These are phyloP conservation scores for Candida morakotiae DNA, from an alignment of 805 yeast genomes.

Conservation along the genomic window DNA sequence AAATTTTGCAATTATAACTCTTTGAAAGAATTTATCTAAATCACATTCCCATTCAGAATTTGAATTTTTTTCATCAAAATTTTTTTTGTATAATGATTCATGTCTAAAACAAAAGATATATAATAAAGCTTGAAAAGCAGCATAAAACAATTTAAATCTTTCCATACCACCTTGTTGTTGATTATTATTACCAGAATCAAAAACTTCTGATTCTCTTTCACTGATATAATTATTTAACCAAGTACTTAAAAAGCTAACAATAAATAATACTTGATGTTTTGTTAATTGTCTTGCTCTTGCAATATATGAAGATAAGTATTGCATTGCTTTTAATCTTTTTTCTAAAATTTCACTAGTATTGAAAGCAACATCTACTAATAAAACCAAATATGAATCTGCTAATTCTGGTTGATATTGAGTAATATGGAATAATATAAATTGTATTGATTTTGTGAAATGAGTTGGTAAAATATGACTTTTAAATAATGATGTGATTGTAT, in stretches of 20 bases:
- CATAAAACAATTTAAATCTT: conserved; percentile 81
- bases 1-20: conserved; percentile 80
- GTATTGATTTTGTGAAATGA: conserved; percentile 84
- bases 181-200: conserved; percentile 23
- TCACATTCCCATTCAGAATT: conserved; percentile 68
- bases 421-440: conserved; percentile 74
- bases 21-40: conserved; percentile 81
- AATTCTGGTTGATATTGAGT: conserved; percentile 81
- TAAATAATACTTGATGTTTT: conserved; percentile 71
- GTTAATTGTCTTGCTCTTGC: conserved; percentile 79
- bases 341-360: conserved; percentile 64
- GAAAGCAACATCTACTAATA: conserved; percentile 80
- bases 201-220: conserved; percentile 83
- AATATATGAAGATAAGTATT: conserved; percentile 83
- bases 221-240: conserved; percentile 80
- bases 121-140: conserved; percentile 84
- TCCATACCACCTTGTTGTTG: conserved; percentile 68
- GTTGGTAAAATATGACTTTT: conserved; percentile 84
- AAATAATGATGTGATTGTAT: conserved; percentile 71
- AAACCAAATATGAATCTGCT: conserved; percentile 78
- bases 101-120: conserved; percentile 92
- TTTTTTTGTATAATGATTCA: conserved; percentile 43
- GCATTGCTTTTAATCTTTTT: conserved; percentile 82
- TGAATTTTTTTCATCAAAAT: conserved; percentile 4
- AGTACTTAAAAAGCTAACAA: conserved; percentile 73